Conservation (phyloP, 2,329 filamentous ascomycete species). For the Venturia asperata region DNA sequence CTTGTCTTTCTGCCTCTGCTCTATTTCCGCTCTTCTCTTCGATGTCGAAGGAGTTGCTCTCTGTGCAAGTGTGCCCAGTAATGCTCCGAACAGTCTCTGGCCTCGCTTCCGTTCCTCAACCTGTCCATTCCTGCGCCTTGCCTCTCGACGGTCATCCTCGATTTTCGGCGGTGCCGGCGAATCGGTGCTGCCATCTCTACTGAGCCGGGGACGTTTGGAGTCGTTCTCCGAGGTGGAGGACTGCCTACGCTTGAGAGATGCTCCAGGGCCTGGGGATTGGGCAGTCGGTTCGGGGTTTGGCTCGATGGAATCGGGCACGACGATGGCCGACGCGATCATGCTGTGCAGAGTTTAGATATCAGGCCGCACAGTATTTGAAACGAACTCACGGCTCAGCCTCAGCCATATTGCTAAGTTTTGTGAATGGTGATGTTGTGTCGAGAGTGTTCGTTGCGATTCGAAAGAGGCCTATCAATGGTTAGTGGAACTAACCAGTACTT, state of each 20-base stretch:
- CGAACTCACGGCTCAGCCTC: conserved; percentile 21
- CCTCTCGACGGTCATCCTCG: conserved; percentile 24
- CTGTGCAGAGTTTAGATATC: conserved; percentile 24
- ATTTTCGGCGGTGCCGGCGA: conserved; percentile 20
- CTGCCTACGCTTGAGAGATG: conserved; percentile 43
- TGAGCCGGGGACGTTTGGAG: conserved; percentile 47
- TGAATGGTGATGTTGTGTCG: not conserved
- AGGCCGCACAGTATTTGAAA: not conserved
- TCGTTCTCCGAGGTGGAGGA: conserved; percentile 47
- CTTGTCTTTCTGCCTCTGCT: conserved; percentile 72
- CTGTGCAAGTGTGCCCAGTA: conserved; percentile 72
- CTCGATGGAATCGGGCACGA: conserved; percentile 41
- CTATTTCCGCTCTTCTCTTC: conserved; percentile 70
- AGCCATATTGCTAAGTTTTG: conserved; percentile 15
- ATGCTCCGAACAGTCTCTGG: conserved; percentile 75
- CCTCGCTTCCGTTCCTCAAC: conserved; percentile 79
- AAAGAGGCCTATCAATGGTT: not conserved
- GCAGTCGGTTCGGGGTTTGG: conserved; percentile 24
- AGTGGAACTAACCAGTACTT: not conserved
- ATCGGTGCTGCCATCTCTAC: conserved; percentile 27
- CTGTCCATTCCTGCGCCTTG: conserved; percentile 40
- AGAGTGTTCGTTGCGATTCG: not conserved
- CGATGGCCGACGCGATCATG: conserved; percentile 48
- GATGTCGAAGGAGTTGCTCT: conserved; percentile 55
- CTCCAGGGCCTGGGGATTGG: conserved; percentile 26